These are phyloP conservation scores for Saccharomyces hybrid DNA, from an alignment of 1,139 yeast genomes.

Conservation along the genomic window DNA sequence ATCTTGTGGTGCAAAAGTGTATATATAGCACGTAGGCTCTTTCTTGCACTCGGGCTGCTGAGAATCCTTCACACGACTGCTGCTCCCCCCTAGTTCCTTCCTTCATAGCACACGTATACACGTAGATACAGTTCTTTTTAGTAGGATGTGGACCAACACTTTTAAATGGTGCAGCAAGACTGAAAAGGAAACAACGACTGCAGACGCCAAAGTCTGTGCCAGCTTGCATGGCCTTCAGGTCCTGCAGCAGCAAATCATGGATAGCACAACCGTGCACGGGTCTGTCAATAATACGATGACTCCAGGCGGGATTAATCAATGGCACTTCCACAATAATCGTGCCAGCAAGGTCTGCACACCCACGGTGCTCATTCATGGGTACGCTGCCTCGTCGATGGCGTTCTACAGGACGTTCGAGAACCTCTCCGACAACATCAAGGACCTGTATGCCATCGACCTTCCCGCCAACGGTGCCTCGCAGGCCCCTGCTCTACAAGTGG, in stretches of 20 bases:
- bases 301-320: constrained; percentile 21
- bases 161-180: constrained; percentile 4
- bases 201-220: constrained; percentile 5
- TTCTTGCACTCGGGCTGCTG: background rate
- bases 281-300: constrained; percentile 9
- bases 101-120: background rate
- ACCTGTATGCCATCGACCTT: constrained; percentile 71
- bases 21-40: background rate
- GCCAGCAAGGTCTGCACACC: constrained; percentile 24
- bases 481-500: constrained; percentile 21
- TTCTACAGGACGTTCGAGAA: constrained; percentile 68
- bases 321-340: constrained; percentile 21
- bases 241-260: constrained; percentile 16
- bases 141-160: background rate
- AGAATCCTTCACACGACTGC: no score
- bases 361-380: constrained; percentile 75
- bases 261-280: constrained; percentile 5
- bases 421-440: constrained; percentile 39
- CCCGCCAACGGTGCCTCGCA: constrained; percentile 62
- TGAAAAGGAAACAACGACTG: background rate
- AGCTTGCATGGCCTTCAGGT: constrained; percentile 6
- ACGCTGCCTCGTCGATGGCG: constrained; percentile 86
- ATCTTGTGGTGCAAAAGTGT: background rate
- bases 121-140: background rate
- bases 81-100: background rate